Percentiles rank a stretch among this genome's conserved stretches.
Conservation (phyloP, 495 filamentous ascomycete species). For the Penicillium waksmanii region DNA sequence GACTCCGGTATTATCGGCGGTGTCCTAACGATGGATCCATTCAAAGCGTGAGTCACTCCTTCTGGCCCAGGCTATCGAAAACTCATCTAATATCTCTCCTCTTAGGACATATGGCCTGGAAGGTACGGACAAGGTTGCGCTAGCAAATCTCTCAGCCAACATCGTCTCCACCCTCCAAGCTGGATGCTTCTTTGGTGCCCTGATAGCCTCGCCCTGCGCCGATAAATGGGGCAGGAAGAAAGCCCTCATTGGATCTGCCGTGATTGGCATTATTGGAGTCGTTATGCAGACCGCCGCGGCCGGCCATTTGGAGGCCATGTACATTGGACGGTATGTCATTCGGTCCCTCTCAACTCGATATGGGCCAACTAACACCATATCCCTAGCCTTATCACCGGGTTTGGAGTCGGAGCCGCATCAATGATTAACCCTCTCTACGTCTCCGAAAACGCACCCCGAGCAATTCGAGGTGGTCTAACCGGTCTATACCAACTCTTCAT, state of each 20-base stretch:
- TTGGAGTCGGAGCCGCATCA: slow-evolving; percentile 67
- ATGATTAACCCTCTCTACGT: slow-evolving; percentile 66
- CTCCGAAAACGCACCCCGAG: slow-evolving; percentile 69
- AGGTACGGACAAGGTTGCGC: slow-evolving; percentile 56
- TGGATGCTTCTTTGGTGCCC: slow-evolving; percentile 69
- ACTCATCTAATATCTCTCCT: neutral
- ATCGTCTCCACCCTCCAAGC: slow-evolving; percentile 70
- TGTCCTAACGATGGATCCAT: slow-evolving; percentile 65
- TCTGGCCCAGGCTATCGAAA: neutral
- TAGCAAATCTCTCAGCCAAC: slow-evolving; percentile 43
- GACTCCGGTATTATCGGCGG: slow-evolving; percentile 74
- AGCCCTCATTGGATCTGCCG: slow-evolving; percentile 55
- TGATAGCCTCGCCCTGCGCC: slow-evolving; percentile 58
- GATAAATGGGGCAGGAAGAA: slow-evolving; percentile 60
- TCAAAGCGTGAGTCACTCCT: slow-evolving; percentile 47
- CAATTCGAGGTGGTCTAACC: slow-evolving; percentile 70
- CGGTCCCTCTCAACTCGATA: slow-evolving; percentile 2
- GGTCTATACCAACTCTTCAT: slow-evolving; percentile 74
- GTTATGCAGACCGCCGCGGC: slow-evolving; percentile 66
- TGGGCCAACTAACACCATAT: neutral
- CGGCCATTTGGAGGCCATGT: slow-evolving; percentile 57
- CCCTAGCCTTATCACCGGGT: slow-evolving; percentile 61
- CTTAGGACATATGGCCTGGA: slow-evolving; percentile 54
- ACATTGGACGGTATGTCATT: slow-evolving; percentile 58
- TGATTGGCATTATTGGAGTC: slow-evolving; percentile 54